These are phyloP conservation scores for Boletus pseudopeckii DNA, from an alignment of 768 basidiomycete genomes.

Conservation along the genomic window DNA sequence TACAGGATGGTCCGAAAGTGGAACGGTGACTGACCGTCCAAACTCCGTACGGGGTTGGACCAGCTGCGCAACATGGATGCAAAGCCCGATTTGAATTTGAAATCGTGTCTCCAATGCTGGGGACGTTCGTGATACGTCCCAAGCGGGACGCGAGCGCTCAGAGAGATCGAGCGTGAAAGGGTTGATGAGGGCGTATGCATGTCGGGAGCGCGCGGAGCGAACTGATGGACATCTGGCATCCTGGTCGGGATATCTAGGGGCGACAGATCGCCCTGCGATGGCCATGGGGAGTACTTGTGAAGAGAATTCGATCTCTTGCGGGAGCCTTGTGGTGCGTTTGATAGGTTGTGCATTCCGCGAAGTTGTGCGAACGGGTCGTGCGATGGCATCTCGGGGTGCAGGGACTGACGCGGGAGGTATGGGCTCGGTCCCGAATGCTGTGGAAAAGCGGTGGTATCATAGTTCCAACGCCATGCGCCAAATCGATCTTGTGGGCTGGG, in stretches of 20 bases:
- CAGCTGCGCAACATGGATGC: constrained; percentile 29
- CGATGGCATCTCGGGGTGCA: constrained; percentile 6
- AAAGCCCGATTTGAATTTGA: constrained; percentile 32
- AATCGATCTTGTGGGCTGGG: constrained; percentile 17
- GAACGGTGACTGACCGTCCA: constrained; percentile 17
- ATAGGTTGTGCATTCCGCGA: constrained; percentile 5
- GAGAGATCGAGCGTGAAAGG: constrained; percentile 16
- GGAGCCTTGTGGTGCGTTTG: neutral
- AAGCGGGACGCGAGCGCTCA: constrained; percentile 10
- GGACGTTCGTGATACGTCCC: constrained; percentile 22
- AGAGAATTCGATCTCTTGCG: constrained; percentile 4
- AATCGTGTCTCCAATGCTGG: constrained; percentile 29
- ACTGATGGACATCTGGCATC: constrained; percentile 20
- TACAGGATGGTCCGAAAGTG: neutral
- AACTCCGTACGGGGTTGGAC: constrained; percentile 10
- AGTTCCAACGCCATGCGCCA: constrained; percentile 3
- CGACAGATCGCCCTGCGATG: constrained; percentile 19
- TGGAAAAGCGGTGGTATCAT: constrained; percentile 4
- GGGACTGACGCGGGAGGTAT: constrained; percentile 26
- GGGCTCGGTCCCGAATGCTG: constrained; percentile 28
- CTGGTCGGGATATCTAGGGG: constrained; percentile 14
- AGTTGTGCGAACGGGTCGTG: constrained; percentile 7
- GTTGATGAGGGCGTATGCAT: constrained; percentile 28
- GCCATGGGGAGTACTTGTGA: constrained; percentile 13
- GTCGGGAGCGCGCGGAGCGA: constrained; percentile 12